Conservation (phyloP, 306 rosid genomes). For the Trichosanthes cucumerina region DNA sequence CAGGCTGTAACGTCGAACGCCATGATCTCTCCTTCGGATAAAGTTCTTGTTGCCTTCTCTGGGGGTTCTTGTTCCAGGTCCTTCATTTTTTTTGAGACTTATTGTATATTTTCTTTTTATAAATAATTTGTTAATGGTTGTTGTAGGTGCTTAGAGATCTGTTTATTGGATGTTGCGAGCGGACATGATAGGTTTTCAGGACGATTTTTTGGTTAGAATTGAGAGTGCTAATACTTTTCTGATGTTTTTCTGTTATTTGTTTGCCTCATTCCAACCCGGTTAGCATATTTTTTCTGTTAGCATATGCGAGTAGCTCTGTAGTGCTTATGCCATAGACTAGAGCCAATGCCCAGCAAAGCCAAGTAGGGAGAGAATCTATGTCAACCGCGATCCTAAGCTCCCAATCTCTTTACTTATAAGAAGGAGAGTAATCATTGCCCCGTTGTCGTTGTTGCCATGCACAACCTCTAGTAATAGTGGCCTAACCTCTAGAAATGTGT, state of each 20-base stretch:
- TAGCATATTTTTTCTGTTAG: too few species aligned
- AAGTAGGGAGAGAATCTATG: too few species aligned
- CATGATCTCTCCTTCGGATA: constrained; percentile 79
- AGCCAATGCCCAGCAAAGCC: too few species aligned
- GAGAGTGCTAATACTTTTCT: background rate
- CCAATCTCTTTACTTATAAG: too few species aligned
- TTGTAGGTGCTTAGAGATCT: background rate
- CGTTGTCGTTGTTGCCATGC: too few species aligned
- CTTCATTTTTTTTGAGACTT: background rate
- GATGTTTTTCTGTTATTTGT: background rate
- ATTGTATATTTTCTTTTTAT: background rate
- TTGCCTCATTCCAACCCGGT: background rate
- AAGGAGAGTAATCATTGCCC: too few species aligned
- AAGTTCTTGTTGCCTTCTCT: constrained; percentile 87
- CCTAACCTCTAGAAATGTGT: too few species aligned
- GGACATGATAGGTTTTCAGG: background rate
- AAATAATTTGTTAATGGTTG: background rate
- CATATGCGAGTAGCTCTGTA: too few species aligned
- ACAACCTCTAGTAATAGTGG: too few species aligned
- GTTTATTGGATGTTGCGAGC: background rate
- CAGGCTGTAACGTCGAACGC: constrained; percentile 68
- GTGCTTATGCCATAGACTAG: too few species aligned
- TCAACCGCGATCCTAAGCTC: too few species aligned
- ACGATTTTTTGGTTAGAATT: background rate
- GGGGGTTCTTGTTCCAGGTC: constrained; percentile 94